These are phyloP conservation scores for Epichloe typhina DNA, from an alignment of 2,329 filamentous ascomycete genomes.

Conservation along the genomic window DNA sequence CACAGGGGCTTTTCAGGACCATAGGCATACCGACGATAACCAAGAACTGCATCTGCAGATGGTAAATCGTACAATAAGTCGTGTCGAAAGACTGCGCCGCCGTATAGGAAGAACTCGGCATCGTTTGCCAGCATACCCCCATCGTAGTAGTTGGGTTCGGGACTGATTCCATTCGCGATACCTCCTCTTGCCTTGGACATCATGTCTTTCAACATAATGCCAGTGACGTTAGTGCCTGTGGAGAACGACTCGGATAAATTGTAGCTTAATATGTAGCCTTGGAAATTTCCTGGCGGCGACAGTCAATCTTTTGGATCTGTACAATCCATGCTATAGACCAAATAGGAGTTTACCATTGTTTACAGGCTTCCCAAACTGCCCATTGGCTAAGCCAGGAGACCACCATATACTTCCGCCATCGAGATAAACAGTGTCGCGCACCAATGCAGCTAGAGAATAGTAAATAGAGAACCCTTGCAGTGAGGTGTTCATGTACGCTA, in stretches of 20 bases:
- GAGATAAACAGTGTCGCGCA: slow-evolving; percentile 51
- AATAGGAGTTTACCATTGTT: slow-evolving; percentile 25
- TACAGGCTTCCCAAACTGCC: slow-evolving; percentile 15
- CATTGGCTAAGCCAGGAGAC: slow-evolving; percentile 35
- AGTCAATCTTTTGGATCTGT: background rate
- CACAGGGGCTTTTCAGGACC: slow-evolving; percentile 31
- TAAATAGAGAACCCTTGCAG: background rate
- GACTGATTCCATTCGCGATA: slow-evolving; percentile 36
- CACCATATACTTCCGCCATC: slow-evolving; percentile 49
- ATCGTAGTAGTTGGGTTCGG: slow-evolving; percentile 44
- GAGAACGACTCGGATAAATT: slow-evolving; percentile 47
- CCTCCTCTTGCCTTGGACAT: slow-evolving; percentile 34
- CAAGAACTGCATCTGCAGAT: slow-evolving; percentile 27
- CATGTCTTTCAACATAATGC: slow-evolving; percentile 29
- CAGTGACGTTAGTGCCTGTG: slow-evolving; percentile 35
- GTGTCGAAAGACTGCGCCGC: slow-evolving; percentile 33
- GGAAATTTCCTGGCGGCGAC: slow-evolving; percentile 31
- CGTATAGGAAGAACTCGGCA: slow-evolving; percentile 49
- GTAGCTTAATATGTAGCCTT: slow-evolving; percentile 41
- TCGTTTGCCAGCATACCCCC: slow-evolving; percentile 55
- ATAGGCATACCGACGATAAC: slow-evolving; percentile 41
- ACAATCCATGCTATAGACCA: slow-evolving; percentile 10
- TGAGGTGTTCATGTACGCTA: background rate
- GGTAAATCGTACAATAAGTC: slow-evolving; percentile 26
- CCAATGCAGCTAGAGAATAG: slow-evolving; percentile 32